Conservation (phyloP, 768 basidiomycete genomes). For the Collybia nuda region DNA sequence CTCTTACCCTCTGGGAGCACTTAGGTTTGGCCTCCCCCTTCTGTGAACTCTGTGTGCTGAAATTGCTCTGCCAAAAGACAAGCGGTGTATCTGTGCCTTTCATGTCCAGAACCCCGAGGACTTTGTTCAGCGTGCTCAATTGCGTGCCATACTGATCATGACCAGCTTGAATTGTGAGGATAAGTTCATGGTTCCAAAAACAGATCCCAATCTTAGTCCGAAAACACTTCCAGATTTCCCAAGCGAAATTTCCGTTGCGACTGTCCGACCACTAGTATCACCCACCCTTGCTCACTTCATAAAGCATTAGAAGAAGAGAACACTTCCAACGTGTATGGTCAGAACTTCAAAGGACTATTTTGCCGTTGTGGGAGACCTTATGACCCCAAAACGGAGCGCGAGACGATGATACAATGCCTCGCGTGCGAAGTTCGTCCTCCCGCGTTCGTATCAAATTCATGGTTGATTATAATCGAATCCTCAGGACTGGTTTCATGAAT, state of each 20-base stretch:
- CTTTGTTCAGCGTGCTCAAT: slow-evolving; percentile 84
- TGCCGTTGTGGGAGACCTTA: slow-evolving; percentile 76
- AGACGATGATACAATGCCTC: slow-evolving; percentile 90
- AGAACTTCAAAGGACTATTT: slow-evolving; percentile 71
- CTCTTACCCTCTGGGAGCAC: slow-evolving; percentile 55
- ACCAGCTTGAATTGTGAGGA: slow-evolving; percentile 74
- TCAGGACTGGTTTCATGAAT: slow-evolving; percentile 94
- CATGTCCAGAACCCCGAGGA: slow-evolving; percentile 67
- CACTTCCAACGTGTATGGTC: slow-evolving; percentile 60
- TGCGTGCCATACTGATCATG: slow-evolving; percentile 84
- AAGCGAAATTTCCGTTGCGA: slow-evolving; percentile 84
- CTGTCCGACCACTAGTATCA: slow-evolving; percentile 68
- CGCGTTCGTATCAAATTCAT: slow-evolving; percentile 1
- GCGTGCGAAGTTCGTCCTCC: slow-evolving; percentile 69
- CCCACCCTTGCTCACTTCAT: slow-evolving; percentile 67
- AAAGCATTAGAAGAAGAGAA: slow-evolving; percentile 53
- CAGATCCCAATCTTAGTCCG: slow-evolving; percentile 6
- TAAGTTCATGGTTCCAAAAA: neutral
- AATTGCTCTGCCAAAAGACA: slow-evolving; percentile 44
- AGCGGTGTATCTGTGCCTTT: slow-evolving; percentile 79
- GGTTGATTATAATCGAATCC: slow-evolving; percentile 9
- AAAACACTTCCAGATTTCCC: slow-evolving; percentile 52
- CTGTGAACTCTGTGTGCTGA: slow-evolving; percentile 7
- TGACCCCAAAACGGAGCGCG: slow-evolving; percentile 68
- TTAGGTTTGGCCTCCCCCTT: slow-evolving; percentile 35